Conservation (phyloP, 2,329 filamentous ascomycete genomes). For the Magnaporthiopsis poae region DNA sequence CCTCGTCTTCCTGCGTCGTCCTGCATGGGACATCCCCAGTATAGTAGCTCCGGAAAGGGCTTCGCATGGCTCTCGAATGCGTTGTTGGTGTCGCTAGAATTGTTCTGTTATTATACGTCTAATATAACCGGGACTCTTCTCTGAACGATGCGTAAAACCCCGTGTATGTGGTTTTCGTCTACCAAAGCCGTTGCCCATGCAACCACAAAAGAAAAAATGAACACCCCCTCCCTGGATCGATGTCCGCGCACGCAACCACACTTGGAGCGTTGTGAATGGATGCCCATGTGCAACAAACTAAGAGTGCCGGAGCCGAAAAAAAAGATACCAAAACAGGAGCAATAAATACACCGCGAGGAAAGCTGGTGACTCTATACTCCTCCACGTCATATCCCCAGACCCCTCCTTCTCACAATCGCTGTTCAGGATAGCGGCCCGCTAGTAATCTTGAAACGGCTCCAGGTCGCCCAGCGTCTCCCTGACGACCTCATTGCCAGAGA, state of each 20-base stretch:
- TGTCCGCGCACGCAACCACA: background rate
- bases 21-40: background rate
- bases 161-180: background rate
- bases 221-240: no score
- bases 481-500: constrained; percentile 24
- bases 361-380: background rate
- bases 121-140: background rate
- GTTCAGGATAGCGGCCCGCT: background rate
- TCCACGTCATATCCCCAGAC: background rate
- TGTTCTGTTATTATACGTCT: background rate
- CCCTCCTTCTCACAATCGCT: no score
- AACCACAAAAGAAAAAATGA: background rate
- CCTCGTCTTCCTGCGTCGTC: background rate
- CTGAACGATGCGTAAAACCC: background rate
- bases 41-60: background rate
- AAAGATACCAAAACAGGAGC: constrained; percentile 3
- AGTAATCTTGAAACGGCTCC: background rate
- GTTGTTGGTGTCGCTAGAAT: no score
- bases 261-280: background rate
- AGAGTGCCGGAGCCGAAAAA: background rate
- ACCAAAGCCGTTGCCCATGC: background rate
- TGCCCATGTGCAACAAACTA: background rate
- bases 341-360: constrained; percentile 4
- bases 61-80: background rate
- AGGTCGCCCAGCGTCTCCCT: constrained; percentile 1